Conservation (phyloP, 2,329 filamentous ascomycete genomes). For the Hymenoscyphus occultus region DNA sequence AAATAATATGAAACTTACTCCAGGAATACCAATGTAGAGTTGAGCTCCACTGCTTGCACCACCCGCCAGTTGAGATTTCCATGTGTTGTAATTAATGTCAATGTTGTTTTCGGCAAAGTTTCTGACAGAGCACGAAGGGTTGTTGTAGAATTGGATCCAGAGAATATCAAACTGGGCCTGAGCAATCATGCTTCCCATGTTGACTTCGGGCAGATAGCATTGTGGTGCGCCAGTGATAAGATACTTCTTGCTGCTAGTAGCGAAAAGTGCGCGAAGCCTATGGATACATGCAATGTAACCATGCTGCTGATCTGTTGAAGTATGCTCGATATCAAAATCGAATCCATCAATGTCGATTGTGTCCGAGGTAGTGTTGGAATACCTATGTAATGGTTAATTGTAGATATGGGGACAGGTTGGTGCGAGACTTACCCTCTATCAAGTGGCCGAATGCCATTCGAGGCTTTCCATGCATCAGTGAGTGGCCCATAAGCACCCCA, state of each 20-base stretch:
- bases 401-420: no score
- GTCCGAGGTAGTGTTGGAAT: conserved; percentile 13
- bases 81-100: conserved; percentile 30
- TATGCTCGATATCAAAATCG: conserved; percentile 36
- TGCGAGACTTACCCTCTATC: conserved; percentile 20
- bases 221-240: conserved; percentile 36
- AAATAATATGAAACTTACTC: neutral
- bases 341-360: conserved; percentile 36
- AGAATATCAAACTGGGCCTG: conserved; percentile 33
- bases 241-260: conserved; percentile 25
- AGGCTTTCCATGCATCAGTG: conserved; percentile 32
- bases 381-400: conserved; percentile 27
- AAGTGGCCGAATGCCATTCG: no score
- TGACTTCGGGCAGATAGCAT: conserved; percentile 33
- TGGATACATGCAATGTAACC: conserved; percentile 34
- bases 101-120: conserved; percentile 25
- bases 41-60: conserved; percentile 30
- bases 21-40: conserved; percentile 34
- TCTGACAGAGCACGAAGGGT: conserved; percentile 30
- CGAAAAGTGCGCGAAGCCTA: conserved; percentile 30
- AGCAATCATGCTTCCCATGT: conserved; percentile 33
- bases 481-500: conserved; percentile 43
- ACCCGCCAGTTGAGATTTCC: conserved; percentile 22
- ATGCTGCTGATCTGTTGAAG: conserved; percentile 24
- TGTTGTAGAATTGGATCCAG: conserved; percentile 38